Percentiles rank a stretch among this genome's conserved stretches.
phyloP scores from a whole-genome alignment of 1,139 yeast genomes.

The Geotrichum carabidarum region DNA sequence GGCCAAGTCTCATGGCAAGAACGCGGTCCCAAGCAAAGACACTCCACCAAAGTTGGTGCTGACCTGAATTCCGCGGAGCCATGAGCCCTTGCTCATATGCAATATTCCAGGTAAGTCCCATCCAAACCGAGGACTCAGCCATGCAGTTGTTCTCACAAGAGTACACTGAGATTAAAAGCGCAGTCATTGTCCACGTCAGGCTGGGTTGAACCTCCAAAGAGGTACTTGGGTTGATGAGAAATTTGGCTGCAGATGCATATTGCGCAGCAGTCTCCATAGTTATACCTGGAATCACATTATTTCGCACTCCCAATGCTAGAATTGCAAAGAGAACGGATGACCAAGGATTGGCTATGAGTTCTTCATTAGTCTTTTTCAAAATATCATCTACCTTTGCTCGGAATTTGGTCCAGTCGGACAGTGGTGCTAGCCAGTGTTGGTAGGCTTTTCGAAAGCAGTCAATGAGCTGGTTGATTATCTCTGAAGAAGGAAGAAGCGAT shows the following conservation, averaged over 20 bases:
- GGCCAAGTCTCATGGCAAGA: slow-evolving; percentile 16
- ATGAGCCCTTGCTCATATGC: slow-evolving; percentile 21
- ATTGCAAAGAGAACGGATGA: slow-evolving; percentile 25
- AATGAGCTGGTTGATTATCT: slow-evolving; percentile 18
- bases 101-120: slow-evolving; percentile 20
- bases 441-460: slow-evolving; percentile 21
- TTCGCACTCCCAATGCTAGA: slow-evolving; percentile 29
- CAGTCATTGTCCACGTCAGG: not conserved
- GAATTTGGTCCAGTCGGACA: slow-evolving; percentile 28
- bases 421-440: slow-evolving; percentile 29
- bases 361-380: slow-evolving; percentile 17
- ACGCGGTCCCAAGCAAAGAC: slow-evolving; percentile 24
- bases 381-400: slow-evolving; percentile 19
- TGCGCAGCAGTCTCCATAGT: not conserved
- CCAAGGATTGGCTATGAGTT: slow-evolving; percentile 22
- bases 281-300: slow-evolving; percentile 16
- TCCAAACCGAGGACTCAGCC: slow-evolving; percentile 23
- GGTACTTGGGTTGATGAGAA: not conserved
- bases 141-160: slow-evolving; percentile 20
- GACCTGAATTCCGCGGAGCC: slow-evolving; percentile 9
- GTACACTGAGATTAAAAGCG: slow-evolving; percentile 22
- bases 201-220: slow-evolving; percentile 2
- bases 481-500: slow-evolving; percentile 9
- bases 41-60: slow-evolving; percentile 22
- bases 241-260: not conserved